Base-by-base conservation (phyloP, 1,284 basidiomycete species). In the Ganoderma leucocontextum region DNA sequence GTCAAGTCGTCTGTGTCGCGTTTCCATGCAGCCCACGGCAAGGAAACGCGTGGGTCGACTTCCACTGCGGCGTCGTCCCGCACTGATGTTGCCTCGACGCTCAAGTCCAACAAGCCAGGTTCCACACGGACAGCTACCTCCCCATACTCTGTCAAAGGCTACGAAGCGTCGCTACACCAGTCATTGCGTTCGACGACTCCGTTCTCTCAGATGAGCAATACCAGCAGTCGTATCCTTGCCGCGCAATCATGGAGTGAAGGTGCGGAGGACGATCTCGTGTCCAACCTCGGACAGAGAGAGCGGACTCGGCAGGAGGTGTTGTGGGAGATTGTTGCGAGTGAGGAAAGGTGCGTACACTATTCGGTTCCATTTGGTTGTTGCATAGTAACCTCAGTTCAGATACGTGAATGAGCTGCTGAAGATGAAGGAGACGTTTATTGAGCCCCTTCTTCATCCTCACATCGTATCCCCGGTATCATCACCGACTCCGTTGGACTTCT, bases 271-370 rank as follows among this genome's bases (percentile, higher is more conserved):
- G 97, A 99, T 78, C 88, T 99, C 39, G 95, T 99, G 9, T 91
- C 91, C 53, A 97, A 99, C 77, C 85, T 99, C 25, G 95, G 96
- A 25, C 91, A 95, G 29, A 88, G 96, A 67, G 97, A 99, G 79
- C 89, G 97, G 63, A 98, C 96, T 38, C 87, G 97, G 62, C 97
- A 99, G 79, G 97, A 99, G 82, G 97, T 99, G 3, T 81, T 99
- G 41, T 98, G 96, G 87, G 97, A 99, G 83, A 99, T 99, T 74
- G 97, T 99, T 59, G 94, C 95, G 49, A 96, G 95, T 75, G 97
- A 99, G 81, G 97, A 99, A 80, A 88, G 96, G 94, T 96, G 76
- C 76, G 86, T 86, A 58, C 49, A 47, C 33, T 59, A 5, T 57
- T 64, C 59, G 9, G 47, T 63, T 60, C 65, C 44, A 41, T 69